Percentiles rank a stretch among this genome's conserved stretches.
These are phyloP conservation scores for Desmodesmus armatus DNA, from an alignment of 139 green algal genomes.

Conservation along the genomic window DNA sequence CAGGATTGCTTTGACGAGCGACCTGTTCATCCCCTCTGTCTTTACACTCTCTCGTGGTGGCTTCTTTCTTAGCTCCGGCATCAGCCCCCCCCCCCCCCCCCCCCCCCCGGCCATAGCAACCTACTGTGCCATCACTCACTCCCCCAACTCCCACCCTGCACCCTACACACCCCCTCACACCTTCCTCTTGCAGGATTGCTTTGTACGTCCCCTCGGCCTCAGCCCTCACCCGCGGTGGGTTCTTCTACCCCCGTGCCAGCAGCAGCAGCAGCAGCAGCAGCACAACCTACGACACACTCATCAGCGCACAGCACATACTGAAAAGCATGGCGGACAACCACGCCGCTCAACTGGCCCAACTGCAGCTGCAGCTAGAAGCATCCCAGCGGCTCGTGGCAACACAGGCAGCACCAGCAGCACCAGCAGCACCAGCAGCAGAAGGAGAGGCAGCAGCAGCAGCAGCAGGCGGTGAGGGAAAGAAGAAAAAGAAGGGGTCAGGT, in stretches of 20 bases:
- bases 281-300: constrained; percentile 79
- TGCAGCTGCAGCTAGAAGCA: constrained; percentile 32
- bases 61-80: too few relatives aligned
- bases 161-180: too few relatives aligned
- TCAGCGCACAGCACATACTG: constrained; percentile 70
- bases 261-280: too few relatives aligned
- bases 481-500: too few relatives aligned
- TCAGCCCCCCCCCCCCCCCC: too few relatives aligned
- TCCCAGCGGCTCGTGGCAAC: neutral
- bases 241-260: constrained; percentile 50
- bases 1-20: too few relatives aligned
- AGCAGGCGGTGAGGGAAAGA: neutral
- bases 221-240: constrained; percentile 65
- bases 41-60: too few relatives aligned
- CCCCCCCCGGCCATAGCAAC: too few relatives aligned
- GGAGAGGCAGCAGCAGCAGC: neutral
- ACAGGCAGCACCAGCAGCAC: constrained; percentile 11
- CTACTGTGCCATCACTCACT: too few relatives aligned
- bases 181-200: constrained; percentile 66
- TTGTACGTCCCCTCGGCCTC: constrained; percentile 77
- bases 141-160: too few relatives aligned
- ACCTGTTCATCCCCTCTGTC: too few relatives aligned
- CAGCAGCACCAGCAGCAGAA: neutral
- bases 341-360: constrained; percentile 53
- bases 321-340: constrained; percentile 58